A percentile compares a stretch with the other conserved stretches of the same genome.
Evolutionary conservation across 1,139 yeast genomes (phyloP).

Genomic region (Kurtzmaniella natalensis): DNA sequence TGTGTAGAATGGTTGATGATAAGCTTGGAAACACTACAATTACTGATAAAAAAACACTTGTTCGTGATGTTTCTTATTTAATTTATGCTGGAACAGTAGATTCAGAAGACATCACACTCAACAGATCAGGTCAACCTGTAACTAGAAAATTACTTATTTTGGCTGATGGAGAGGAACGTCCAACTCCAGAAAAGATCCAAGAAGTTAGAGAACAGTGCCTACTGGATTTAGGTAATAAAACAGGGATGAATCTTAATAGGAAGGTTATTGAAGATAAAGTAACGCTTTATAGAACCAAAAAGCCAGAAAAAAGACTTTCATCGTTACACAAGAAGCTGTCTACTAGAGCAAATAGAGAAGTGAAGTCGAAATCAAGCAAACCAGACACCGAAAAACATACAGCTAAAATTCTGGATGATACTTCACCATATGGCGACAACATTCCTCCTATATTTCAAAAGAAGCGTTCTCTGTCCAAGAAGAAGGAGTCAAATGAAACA

Average conservation of each 20-base stretch:
- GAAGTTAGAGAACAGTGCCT: conserved; percentile 21
- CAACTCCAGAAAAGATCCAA: conserved; percentile 26
- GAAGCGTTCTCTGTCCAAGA: conserved; percentile 5
- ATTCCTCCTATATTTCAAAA: conserved; percentile 3
- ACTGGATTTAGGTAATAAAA: conserved; percentile 20
- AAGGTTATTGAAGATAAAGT: conserved; percentile 31
- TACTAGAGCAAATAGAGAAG: conserved; percentile 4
- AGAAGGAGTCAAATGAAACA: conserved; percentile 5
- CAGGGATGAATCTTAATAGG: conserved; percentile 10
- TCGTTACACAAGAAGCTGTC: conserved; percentile 14
- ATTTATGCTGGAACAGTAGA: conserved; percentile 23
- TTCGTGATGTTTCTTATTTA: conserved; percentile 36
- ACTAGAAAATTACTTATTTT: conserved; percentile 33
- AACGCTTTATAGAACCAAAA: conserved; percentile 16
- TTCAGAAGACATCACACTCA: conserved; percentile 22
- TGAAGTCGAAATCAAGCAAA: conserved; percentile 7
- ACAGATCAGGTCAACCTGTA: conserved; percentile 26
- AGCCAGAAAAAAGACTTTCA: conserved; percentile 18
- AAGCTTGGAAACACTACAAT: conserved; percentile 29
- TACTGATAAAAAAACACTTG: conserved; percentile 46
- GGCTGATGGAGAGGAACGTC: conserved; percentile 23
- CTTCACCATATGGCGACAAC: too few relatives aligned
- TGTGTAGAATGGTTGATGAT: conserved; percentile 34
- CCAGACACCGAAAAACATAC: conserved; percentile 12
- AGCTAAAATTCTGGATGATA: not conserved